Base-by-base conservation (phyloP, 495 filamentous ascomycete genomes). In the Aspergillus nanangensis region DNA sequence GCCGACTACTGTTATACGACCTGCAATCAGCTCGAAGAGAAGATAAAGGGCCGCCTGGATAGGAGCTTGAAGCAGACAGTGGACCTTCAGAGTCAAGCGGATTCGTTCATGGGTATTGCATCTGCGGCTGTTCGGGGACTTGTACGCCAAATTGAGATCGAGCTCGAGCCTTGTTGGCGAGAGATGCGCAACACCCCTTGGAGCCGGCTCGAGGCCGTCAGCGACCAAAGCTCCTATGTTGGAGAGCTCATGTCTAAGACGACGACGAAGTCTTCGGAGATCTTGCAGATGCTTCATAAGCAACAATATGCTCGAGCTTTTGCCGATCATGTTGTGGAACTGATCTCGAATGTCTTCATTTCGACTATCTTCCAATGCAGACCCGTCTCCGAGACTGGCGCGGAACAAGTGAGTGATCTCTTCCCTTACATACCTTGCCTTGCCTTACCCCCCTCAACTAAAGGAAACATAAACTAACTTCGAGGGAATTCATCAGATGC, bases 171-270 rank as follows among this genome's bases (percentile, higher is more conserved):
- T 2, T 82, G 81, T 10, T 97, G 91, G 92, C 81, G 92, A 42
- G 94, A 97, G 71, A 97, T 98, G 93, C 86, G 87, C 46, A 95
- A 95, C 58, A 93, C 83, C 0, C 85, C 90, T n/a, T 98, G 93
- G 93, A 84, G 83, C 58, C 88, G 86, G 50, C 84, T 98, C 70
- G 94, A 97, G 52, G 83, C 74, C 47, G 94, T 96, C n/a, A 89
- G 87, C 44, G 93, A 97, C 58, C 92, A 96, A 55, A 96, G 90
- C 67, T 84, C 86, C 1, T 97, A 96, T 53, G 88, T 96, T 23
- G 77, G 77, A 22, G 88, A 95, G 57, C 72, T 97, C 5, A 62
- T 96, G 39, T 74, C 75, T 17, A 81, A 81, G 47, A 72, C 91
- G 35, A 88, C 91, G 49, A 66, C 67, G 8, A 82, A 80, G 42